Percentiles rank a stretch among this genome's conserved stretches.
Evolutionary conservation across 2,329 filamentous ascomycete species (phyloP).

Genomic region (Diaporthe aspalathi): DNA sequence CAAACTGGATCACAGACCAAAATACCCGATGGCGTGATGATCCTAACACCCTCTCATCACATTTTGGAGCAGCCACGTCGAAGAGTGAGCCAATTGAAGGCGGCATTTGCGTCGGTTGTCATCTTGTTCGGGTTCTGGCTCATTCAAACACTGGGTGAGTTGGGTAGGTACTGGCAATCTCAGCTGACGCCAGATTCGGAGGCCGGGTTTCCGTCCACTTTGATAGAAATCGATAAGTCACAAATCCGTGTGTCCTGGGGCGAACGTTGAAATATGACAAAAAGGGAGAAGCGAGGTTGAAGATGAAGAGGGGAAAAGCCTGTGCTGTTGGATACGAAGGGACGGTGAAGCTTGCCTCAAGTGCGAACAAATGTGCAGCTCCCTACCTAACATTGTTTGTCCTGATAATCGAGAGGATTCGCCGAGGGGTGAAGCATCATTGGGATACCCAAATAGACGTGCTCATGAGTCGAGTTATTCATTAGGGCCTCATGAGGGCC

Average conservation of each 20-base stretch:
- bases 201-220: not conserved
- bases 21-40: not conserved
- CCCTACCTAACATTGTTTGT: too few relatives aligned
- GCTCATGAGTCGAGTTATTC: too few relatives aligned
- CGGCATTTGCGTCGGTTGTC: not conserved
- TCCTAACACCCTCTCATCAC: too few relatives aligned
- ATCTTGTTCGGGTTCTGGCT: not conserved
- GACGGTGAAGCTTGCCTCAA: not conserved
- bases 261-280: too few relatives aligned
- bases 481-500: too few relatives aligned
- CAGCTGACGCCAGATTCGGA: not conserved
- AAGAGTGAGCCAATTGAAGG: not conserved
- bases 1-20: too few relatives aligned
- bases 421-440: too few relatives aligned
- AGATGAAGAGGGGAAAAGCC: not conserved
- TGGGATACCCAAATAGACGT: too few relatives aligned
- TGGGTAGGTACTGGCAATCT: too few relatives aligned
- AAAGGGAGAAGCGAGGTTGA: not conserved
- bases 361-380: too few relatives aligned
- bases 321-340: too few relatives aligned
- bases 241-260: rapidly evolving
- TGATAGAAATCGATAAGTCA: not conserved
- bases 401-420: too few relatives aligned
- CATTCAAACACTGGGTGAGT: not conserved
- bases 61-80: not conserved